Evolutionary conservation across 2,329 filamentous ascomycete genomes (phyloP).

Genomic region (Aspergillus sergii): DNA sequence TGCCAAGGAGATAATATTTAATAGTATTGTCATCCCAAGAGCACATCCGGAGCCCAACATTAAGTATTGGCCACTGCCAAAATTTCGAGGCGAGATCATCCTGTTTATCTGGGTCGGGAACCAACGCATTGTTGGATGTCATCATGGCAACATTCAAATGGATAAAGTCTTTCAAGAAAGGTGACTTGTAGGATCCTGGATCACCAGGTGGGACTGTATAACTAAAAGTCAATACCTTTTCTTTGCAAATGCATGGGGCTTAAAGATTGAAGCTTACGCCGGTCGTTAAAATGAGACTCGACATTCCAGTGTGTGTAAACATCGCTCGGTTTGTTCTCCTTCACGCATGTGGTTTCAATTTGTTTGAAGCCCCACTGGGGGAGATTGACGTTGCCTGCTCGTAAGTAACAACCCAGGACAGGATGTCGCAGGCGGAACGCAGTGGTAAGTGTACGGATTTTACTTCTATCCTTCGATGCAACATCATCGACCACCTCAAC

Average conservation of each 20-base stretch:
- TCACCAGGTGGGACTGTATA: constrained; percentile 78
- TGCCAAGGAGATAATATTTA: constrained; percentile 98
- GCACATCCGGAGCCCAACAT: constrained; percentile 97
- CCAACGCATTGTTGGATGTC: constrained; percentile 98
- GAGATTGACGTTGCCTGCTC: constrained; percentile 92
- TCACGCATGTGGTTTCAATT: constrained; percentile 94
- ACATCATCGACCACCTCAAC: constrained; percentile 91
- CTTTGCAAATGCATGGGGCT: neutral
- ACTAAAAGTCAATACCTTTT: constrained; percentile 12
- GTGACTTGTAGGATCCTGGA: constrained; percentile 90
- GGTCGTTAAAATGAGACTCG: constrained; percentile 91
- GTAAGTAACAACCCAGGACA: constrained; percentile 85
- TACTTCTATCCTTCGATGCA: constrained; percentile 80
- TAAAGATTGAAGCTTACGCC: constrained; percentile 62
- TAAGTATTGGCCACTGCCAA: constrained; percentile 97
- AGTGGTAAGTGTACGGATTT: constrained; percentile 87
- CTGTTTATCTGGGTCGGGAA: constrained; percentile 98
- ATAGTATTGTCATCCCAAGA: constrained; percentile 94
- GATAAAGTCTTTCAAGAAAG: constrained; percentile 96
- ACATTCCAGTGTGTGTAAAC: constrained; percentile 99
- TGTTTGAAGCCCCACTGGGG: constrained; percentile 99
- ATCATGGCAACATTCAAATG: constrained; percentile 99
- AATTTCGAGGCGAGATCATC: constrained; percentile 94
- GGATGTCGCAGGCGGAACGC: constrained; percentile 86
- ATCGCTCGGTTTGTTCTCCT: constrained; percentile 88